Percentiles rank a stretch among this genome's conserved stretches.
Evolutionary conservation across 106 monocot species (phyloP).

Genomic region (Chionographis japonica): DNA sequence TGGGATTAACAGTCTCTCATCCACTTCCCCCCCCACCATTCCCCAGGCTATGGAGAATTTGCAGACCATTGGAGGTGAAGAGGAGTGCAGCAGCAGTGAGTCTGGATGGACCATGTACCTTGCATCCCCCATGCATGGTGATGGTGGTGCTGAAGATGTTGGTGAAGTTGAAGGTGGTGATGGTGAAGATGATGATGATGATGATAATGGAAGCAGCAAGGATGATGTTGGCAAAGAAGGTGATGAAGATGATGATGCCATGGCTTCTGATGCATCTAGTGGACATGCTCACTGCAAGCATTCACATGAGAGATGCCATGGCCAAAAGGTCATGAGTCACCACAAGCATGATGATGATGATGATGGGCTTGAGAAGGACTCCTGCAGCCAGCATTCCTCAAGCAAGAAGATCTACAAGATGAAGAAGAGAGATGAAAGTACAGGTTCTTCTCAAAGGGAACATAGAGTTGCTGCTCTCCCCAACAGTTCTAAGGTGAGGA

Average conservation of each 20-base stretch:
- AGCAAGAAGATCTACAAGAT: slow-evolving; percentile 6
- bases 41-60: slow-evolving; percentile 27
- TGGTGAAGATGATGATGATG: slow-evolving; percentile 7
- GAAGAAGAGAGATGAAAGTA: slow-evolving; percentile 2
- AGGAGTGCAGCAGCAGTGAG: slow-evolving; percentile 60
- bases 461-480: not conserved
- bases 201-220: not conserved
- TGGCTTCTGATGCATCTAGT: slow-evolving; percentile 67
- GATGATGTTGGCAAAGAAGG: not conserved
- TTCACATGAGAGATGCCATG: not conserved
- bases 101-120: slow-evolving; percentile 76
- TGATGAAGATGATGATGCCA: slow-evolving; percentile 46
- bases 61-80: slow-evolving; percentile 28
- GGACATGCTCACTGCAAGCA: slow-evolving; percentile 19
- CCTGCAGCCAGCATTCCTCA: not conserved
- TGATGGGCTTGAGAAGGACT: not conserved
- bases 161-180: slow-evolving; percentile 15
- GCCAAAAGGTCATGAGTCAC: not conserved
- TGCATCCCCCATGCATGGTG: slow-evolving; percentile 53
- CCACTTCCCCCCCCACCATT: not conserved
- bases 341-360: slow-evolving; percentile 1
- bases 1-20: slow-evolving; percentile 7
- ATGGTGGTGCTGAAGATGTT: slow-evolving; percentile 10
- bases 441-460: slow-evolving; percentile 1
- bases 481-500: slow-evolving; percentile 15